Percentiles rank a stretch among this genome's conserved stretches.
These are phyloP conservation scores for Suillus weaverae DNA, from an alignment of 768 basidiomycete species.

Conservation along the genomic window DNA sequence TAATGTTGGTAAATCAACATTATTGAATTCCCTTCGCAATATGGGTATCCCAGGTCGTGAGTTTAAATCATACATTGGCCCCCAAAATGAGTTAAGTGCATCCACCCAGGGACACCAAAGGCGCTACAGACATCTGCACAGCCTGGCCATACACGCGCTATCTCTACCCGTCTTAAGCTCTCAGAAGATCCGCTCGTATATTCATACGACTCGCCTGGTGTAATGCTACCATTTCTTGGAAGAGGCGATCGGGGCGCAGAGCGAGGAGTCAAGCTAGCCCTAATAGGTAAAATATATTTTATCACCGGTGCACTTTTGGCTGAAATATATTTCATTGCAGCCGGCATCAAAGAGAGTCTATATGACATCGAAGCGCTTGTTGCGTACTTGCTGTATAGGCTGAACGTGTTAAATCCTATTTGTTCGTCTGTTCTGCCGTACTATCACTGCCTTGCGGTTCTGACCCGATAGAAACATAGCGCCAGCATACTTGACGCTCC, in stretches of 20 bases:
- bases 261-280: conserved; percentile 86
- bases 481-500: conserved; percentile 67
- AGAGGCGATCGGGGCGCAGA: conserved; percentile 84
- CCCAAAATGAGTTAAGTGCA: conserved; percentile 5
- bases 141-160: conserved; percentile 85
- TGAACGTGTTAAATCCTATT: conserved; percentile 75
- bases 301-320: conserved; percentile 5
- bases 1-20: conserved; percentile 95
- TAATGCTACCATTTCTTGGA: conserved; percentile 95
- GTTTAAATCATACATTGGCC: conserved; percentile 30
- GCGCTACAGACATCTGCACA: conserved; percentile 86
- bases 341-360: conserved; percentile 91
- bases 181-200: conserved; percentile 81
- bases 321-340: conserved; percentile 39
- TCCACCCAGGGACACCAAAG: conserved; percentile 68
- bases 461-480: conserved; percentile 38
- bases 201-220: conserved; percentile 93
- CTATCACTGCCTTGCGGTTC: conserved; percentile 12
- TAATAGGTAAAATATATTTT: conserved; percentile 65
- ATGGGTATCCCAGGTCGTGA: conserved; percentile 86
- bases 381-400: conserved; percentile 80
- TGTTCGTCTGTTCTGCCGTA: conserved; percentile 45
- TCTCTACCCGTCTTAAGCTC: conserved; percentile 88
- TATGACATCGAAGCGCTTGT: conserved; percentile 85
- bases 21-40: conserved; percentile 86